These are phyloP conservation scores for Tylopilus subfusipes DNA, from an alignment of 768 basidiomycete genomes.

Conservation along the genomic window DNA sequence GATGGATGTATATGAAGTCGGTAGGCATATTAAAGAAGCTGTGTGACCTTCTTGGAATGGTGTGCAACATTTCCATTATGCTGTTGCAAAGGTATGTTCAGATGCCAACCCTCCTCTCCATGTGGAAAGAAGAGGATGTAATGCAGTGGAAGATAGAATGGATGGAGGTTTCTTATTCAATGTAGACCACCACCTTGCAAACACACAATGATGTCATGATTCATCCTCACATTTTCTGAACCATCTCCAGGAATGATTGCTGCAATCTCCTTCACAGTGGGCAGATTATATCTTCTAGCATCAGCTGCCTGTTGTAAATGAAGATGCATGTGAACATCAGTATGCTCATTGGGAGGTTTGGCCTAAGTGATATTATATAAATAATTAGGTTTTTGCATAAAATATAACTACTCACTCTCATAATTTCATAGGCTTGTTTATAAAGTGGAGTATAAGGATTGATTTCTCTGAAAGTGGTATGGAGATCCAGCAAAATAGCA, in stretches of 20 bases:
- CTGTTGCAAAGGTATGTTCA: neutral
- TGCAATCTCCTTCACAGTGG: slow-evolving; percentile 40
- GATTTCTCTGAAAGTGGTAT: too few species aligned
- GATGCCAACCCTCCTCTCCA: neutral
- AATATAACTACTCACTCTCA: too few species aligned
- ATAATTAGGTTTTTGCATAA: too few species aligned
- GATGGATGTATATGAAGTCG: slow-evolving; percentile 22
- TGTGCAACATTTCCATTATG: neutral
- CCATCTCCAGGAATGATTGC: slow-evolving; percentile 38
- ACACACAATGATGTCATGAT: neutral
- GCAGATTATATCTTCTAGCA: slow-evolving; percentile 40
- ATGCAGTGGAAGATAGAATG: slow-evolving; percentile 2
- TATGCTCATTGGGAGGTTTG: too few species aligned
- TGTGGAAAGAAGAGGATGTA: neutral
- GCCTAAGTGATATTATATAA: too few species aligned
- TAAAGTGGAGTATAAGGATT: too few species aligned
- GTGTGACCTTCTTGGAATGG: slow-evolving; percentile 25
- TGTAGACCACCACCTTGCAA: neutral
- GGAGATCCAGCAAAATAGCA: too few species aligned
- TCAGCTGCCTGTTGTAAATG: too few species aligned
- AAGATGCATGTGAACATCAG: too few species aligned
- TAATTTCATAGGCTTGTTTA: too few species aligned
- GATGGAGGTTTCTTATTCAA: slow-evolving; percentile 9
- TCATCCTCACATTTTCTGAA: slow-evolving; percentile 3
- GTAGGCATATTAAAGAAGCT: slow-evolving; percentile 32